A percentile compares a stretch with the other conserved stretches of the same genome.
phyloP scores from a whole-genome alignment of 176 grass and related monocot genomes.

The Saccharum spontaneum region DNA sequence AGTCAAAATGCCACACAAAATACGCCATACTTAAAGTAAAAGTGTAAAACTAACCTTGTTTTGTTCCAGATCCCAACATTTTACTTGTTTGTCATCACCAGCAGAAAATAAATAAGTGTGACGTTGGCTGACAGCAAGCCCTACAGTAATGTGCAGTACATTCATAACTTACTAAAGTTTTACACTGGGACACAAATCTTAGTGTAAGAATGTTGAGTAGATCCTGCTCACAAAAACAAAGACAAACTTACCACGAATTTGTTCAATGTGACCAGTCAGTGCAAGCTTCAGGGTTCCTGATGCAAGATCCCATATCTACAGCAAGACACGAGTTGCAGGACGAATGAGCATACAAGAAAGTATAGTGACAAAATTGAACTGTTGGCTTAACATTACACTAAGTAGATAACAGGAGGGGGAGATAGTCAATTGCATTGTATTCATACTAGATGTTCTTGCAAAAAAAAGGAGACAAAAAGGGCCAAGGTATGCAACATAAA shows the following conservation, averaged over 20 bases:
- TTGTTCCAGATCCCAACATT: conserved; percentile 99
- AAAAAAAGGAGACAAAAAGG: not conserved
- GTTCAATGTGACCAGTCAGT: conserved; percentile 95
- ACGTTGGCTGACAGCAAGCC: conserved; percentile 88
- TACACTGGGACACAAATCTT: conserved; percentile 2
- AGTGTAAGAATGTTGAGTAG: not conserved
- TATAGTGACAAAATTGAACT: not conserved
- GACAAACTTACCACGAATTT: conserved; percentile 75
- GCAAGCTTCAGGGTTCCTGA: conserved; percentile 94
- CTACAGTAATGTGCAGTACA: conserved; percentile 47
- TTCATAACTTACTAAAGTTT: conserved; percentile 20
- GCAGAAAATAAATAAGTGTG: conserved; percentile 99
- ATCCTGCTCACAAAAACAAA: not conserved
- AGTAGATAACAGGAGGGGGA: not conserved
- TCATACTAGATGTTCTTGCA: too few species aligned
- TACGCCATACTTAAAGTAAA: conserved; percentile 8
- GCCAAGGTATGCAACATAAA: not conserved
- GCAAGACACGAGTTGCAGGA: conserved; percentile 14
- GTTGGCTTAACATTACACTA: not conserved
- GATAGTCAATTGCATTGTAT: not conserved
- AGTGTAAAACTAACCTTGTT: conserved; percentile 71
- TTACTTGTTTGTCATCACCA: conserved; percentile 99
- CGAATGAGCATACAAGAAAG: conserved; percentile 8
- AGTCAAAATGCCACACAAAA: conserved; percentile 19
- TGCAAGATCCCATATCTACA: conserved; percentile 99